These are phyloP conservation scores for Paradendryphiella salina DNA, from an alignment of 2,329 filamentous ascomycete species.

Conservation along the genomic window DNA sequence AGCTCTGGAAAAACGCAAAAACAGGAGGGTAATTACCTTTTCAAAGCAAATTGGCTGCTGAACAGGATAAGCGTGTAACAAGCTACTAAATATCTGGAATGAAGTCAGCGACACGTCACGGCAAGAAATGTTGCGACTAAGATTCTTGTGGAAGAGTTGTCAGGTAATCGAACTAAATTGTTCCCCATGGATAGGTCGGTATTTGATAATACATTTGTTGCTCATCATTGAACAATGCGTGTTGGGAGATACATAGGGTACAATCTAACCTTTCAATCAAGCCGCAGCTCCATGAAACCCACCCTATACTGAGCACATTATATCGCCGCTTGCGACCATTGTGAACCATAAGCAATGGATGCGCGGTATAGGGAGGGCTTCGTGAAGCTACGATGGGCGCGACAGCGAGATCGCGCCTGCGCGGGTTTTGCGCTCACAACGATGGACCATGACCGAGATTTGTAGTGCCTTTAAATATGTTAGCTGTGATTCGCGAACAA, in stretches of 20 bases:
- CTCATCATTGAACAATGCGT: slow-evolving; percentile 38
- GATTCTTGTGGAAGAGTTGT: slow-evolving; percentile 21
- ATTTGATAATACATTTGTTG: slow-evolving; percentile 48
- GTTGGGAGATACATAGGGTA: slow-evolving; percentile 2
- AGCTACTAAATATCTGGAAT: slow-evolving; percentile 7
- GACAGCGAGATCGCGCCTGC: not conserved
- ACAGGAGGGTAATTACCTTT: slow-evolving; percentile 19
- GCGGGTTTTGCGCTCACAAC: not conserved
- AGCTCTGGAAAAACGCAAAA: slow-evolving; percentile 13
- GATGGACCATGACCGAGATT: not conserved
- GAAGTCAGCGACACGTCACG: slow-evolving; percentile 18
- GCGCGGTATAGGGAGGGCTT: not conserved
- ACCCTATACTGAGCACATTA: not conserved
- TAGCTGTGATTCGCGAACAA: slow-evolving; percentile 20
- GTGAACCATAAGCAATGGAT: slow-evolving; percentile 4
- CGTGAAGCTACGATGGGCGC: slow-evolving; percentile 4
- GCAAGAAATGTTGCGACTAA: not conserved
- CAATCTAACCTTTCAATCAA: slow-evolving; percentile 20
- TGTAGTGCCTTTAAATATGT: slow-evolving; percentile 13
- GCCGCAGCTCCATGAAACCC: slow-evolving; percentile 24
- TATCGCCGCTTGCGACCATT: not conserved
- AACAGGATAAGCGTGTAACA: not conserved
- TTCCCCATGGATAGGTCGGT: slow-evolving; percentile 45
- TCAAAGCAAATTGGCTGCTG: not conserved
- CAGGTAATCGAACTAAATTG: slow-evolving; percentile 48